Evolutionary conservation across 805 yeast genomes (phyloP).

Genomic region (Ogataea dorogensis): DNA sequence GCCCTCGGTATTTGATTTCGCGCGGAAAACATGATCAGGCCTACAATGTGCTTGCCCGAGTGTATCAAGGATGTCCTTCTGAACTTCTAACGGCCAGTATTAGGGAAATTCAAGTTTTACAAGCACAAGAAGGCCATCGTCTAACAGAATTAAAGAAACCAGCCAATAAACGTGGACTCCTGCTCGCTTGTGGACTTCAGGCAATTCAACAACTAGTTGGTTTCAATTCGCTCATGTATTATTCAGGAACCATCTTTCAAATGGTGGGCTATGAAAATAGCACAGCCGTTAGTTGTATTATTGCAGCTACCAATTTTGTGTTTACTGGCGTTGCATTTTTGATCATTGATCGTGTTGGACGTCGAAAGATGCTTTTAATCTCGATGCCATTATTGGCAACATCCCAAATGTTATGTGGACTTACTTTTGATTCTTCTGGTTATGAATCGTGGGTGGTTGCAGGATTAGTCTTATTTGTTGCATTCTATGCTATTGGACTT

Average conservation of each 20-base stretch:
- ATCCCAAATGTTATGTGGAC: constrained; percentile 49
- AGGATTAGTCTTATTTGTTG: constrained; percentile 50
- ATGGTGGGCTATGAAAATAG: constrained; percentile 52
- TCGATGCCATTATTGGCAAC: constrained; percentile 47
- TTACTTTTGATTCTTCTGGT: constrained; percentile 46
- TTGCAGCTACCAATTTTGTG: constrained; percentile 55
- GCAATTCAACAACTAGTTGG: constrained; percentile 59
- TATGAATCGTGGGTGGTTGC: constrained; percentile 46
- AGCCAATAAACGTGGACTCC: constrained; percentile 50
- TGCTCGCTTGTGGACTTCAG: constrained; percentile 56
- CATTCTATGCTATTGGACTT: constrained; percentile 52
- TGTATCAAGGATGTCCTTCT: constrained; percentile 39
- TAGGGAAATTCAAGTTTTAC: constrained; percentile 43
- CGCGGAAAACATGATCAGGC: constrained; percentile 42
- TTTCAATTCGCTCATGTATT: constrained; percentile 57
- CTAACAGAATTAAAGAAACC: constrained; percentile 33
- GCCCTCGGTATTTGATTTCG: constrained; percentile 52
- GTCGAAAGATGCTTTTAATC: constrained; percentile 45
- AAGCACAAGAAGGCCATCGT: too few species aligned
- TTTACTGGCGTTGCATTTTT: constrained; percentile 50
- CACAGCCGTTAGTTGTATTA: constrained; percentile 51
- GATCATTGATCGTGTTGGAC: constrained; percentile 50
- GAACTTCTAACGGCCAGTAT: constrained; percentile 42
- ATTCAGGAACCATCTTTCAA: constrained; percentile 53
- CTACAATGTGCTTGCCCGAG: constrained; percentile 36